phyloP scores from a whole-genome alignment of 352 stramenopile species.

The Pythium dissimile region DNA sequence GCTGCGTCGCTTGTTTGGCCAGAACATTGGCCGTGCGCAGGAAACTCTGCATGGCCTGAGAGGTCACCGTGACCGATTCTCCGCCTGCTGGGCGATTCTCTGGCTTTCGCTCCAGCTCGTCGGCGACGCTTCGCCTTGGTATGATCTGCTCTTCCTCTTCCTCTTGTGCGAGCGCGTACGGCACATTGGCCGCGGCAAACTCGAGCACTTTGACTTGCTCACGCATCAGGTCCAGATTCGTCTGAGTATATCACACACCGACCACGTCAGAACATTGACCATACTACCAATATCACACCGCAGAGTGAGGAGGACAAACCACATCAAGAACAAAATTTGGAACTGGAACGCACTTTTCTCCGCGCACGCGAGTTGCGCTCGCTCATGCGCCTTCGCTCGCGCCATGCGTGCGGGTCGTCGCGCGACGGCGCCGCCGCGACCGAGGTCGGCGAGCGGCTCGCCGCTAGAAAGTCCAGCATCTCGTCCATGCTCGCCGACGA shows the following conservation, averaged over 20 bases:
- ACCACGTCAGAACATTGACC: too few species aligned
- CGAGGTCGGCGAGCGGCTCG: neutral
- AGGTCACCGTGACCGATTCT: neutral
- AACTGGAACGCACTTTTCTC: neutral
- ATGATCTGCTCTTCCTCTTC: too few species aligned
- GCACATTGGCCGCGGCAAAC: neutral
- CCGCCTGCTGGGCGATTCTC: too few species aligned
- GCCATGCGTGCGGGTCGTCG: neutral
- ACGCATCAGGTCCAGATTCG: slow-evolving; percentile 1
- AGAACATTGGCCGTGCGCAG: neutral
- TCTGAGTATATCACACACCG: too few species aligned
- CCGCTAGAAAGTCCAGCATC: neutral
- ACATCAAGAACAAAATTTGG: too few species aligned
- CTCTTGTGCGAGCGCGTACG: neutral
- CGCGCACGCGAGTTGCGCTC: neutral
- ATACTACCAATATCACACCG: too few species aligned
- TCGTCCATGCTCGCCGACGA: too few species aligned
- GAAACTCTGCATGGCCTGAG: neutral
- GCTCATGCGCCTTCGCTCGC: neutral
- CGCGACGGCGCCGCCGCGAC: neutral
- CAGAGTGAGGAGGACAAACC: too few species aligned
- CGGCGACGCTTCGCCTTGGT: too few species aligned
- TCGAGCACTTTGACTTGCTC: slow-evolving; percentile 9
- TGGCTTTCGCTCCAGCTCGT: too few species aligned
- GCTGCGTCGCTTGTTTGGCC: neutral